Conservation (phyloP, 139 green algal species). For the Chlamydomonas sp. region DNA sequence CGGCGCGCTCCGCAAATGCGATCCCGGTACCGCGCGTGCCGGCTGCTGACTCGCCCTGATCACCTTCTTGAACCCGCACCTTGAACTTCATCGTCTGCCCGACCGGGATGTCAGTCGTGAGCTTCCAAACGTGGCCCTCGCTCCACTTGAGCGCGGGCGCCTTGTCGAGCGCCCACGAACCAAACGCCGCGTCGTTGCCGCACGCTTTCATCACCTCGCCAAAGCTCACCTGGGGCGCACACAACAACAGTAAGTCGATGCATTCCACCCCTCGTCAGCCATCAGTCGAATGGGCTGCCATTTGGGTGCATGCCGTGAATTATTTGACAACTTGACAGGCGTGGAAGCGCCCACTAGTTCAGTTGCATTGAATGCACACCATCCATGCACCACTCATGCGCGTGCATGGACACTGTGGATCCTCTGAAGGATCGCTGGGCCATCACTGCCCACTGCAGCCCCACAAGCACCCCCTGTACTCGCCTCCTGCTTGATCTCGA, state of each 20-base stretch:
- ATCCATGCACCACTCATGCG: background rate
- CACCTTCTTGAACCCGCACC: constrained; percentile 21
- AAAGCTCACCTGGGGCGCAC: constrained; percentile 23
- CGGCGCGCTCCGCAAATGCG: no score
- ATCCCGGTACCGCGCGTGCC: no score
- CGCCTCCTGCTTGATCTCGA: background rate
- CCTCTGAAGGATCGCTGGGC: background rate
- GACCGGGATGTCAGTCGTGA: constrained; percentile 32
- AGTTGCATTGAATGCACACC: background rate
- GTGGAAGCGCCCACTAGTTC: background rate
- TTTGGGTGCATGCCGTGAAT: background rate
- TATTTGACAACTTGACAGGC: background rate
- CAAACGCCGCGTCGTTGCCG: constrained; percentile 27
- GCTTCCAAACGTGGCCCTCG: constrained; percentile 62
- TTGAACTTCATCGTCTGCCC: constrained; percentile 55
- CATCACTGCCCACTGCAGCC: background rate
- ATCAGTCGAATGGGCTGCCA: background rate
- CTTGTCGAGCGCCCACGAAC: constrained; percentile 38
- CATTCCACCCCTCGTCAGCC: no score
- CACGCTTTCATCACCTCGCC: constrained; percentile 35
- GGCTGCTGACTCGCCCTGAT: no score
- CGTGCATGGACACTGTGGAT: background rate
- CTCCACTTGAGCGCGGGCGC: constrained; percentile 44
- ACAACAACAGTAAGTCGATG: background rate
- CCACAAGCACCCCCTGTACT: background rate